phyloP scores from a whole-genome alignment of 140 eudicot species.

The Stevia rebaudiana region DNA sequence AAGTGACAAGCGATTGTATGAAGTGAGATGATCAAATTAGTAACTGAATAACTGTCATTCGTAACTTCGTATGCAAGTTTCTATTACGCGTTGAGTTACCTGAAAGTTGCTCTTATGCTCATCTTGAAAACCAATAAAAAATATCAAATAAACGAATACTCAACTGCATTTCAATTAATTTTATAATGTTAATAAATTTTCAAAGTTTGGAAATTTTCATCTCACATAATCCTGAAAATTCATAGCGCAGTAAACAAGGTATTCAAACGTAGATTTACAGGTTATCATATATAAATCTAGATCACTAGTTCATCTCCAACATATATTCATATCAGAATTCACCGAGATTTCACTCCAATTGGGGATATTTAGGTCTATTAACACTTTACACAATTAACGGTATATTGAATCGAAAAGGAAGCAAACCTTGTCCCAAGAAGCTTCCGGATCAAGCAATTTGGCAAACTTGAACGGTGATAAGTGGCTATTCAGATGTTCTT shows the following conservation, averaged over 20 bases:
- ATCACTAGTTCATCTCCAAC: background rate
- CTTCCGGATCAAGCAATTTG: constrained; percentile 74
- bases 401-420: background rate
- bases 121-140: too few relatives aligned
- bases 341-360: background rate
- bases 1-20: too few relatives aligned
- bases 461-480: constrained; percentile 54
- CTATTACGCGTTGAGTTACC: too few relatives aligned
- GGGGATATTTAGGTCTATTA: background rate
- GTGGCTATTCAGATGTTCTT: constrained; percentile 60
- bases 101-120: too few relatives aligned
- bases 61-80: too few relatives aligned
- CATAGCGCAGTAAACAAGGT: background rate
- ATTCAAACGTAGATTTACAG: background rate
- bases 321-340: background rate
- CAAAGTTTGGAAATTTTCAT: too few relatives aligned
- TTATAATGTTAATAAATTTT: too few relatives aligned
- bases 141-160: too few relatives aligned
- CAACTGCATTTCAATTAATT: too few relatives aligned
- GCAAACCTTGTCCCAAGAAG: constrained; percentile 87
- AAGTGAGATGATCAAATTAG: too few relatives aligned
- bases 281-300: background rate
- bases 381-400: background rate
- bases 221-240: background rate
- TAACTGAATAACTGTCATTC: too few relatives aligned